Base-by-base conservation (phyloP, 306 rosid species). In the Parietaria judaica region DNA sequence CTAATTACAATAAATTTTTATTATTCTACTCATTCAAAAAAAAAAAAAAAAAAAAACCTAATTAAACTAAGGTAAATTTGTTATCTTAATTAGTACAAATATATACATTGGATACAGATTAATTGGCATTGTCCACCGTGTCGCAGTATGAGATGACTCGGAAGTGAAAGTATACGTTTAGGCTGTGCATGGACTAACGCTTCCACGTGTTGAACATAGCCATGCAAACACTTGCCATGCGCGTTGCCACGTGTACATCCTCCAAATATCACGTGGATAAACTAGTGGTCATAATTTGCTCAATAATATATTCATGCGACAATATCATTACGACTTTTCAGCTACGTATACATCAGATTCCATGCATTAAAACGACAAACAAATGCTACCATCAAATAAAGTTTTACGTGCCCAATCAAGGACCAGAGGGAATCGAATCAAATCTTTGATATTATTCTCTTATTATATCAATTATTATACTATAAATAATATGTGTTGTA, bases 161-260 rank as follows among this genome's bases (percentile, higher is more conserved):
- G 66, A 66, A 34, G 67, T 59, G 71, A 65, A 50, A 59, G 5
- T 50, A 13, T 47, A 66, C 51, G 1, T 5, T 14, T 5, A 37
- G 61, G 70, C 72, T 49, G 79, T 70, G 79, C 56, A 38, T 46
- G 67, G 49, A 14, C 59, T 36, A 61, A 49, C 66, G 38, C 14
- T 17, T 65, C 56, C 75, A 65, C 75, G 14, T 48, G 57, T 11
- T 55, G 72, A 38, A 37, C 47, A 75, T 16, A 57, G 72, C 14
- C 66, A 60, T 15, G 66, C 75, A 65, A 65, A 54, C 70, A 60
- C 10, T 61, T 41, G 45, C 61, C 79, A 70, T 70, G 69, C 60
- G 75, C 55, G 31, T 37, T 3, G 54, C 67, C 12, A 58, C 56
- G 53, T 61, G 66, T 61, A 56, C 57, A 51, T 8, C 36, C 53